These are phyloP conservation scores for Gautieria morchelliformis DNA, from an alignment of 768 basidiomycete genomes.

Conservation along the genomic window DNA sequence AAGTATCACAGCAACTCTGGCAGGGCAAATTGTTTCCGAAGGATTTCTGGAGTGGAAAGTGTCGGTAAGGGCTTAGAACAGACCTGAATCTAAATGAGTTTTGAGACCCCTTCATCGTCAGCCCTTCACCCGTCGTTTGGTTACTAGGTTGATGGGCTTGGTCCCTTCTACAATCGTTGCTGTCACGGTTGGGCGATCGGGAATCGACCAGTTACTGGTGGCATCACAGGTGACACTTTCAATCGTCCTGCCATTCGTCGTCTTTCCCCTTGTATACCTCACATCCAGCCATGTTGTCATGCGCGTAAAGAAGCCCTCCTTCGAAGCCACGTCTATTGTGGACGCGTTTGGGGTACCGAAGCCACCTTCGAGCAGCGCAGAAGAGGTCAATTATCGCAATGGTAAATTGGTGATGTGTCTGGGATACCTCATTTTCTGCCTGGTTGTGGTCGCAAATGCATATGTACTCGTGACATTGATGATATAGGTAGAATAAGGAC, in stretches of 20 bases:
- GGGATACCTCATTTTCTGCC: slow-evolving; percentile 37
- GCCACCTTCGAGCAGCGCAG: not conserved
- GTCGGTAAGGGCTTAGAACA: slow-evolving; percentile 17
- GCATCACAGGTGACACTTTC: slow-evolving; percentile 38
- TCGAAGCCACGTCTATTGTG: not conserved
- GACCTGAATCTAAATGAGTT: slow-evolving; percentile 10
- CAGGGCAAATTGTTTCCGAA: slow-evolving; percentile 40
- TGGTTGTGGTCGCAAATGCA: slow-evolving; percentile 40
- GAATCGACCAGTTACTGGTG: slow-evolving; percentile 38
- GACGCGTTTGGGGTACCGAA: not conserved
- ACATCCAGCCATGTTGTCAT: slow-evolving; percentile 27
- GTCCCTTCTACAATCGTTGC: slow-evolving; percentile 36
- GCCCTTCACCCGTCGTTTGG: slow-evolving; percentile 68
- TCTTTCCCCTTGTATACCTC: slow-evolving; percentile 33
- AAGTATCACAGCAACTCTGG: slow-evolving; percentile 37
- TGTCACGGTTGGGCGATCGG: slow-evolving; percentile 31
- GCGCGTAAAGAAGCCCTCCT: slow-evolving; percentile 14
- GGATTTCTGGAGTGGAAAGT: slow-evolving; percentile 41
- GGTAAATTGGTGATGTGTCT: slow-evolving; percentile 26
- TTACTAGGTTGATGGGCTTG: slow-evolving; percentile 69
- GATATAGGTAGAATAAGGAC: not conserved
- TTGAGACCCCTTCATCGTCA: slow-evolving; percentile 17
- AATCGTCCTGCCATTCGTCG: slow-evolving; percentile 37
- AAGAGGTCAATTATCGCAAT: slow-evolving; percentile 32
- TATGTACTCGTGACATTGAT: slow-evolving; percentile 42